phyloP scores from a whole-genome alignment of 768 basidiomycete species.

The Boletus pseudo-olivaceus region DNA sequence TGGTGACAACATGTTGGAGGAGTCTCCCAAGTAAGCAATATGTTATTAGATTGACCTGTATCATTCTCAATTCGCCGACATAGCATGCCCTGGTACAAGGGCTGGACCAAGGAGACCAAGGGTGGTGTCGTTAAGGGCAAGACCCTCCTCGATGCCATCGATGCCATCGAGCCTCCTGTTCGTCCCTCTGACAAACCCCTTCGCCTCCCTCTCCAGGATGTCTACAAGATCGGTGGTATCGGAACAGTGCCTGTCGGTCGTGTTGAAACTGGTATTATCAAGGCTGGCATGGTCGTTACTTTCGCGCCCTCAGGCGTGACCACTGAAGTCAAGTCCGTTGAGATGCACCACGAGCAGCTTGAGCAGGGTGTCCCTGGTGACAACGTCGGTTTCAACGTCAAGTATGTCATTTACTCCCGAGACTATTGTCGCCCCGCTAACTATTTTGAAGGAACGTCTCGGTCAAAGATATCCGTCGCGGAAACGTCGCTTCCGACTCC shows the following conservation, averaged over 20 bases:
- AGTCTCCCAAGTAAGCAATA: slow-evolving; percentile 78
- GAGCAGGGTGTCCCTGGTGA: slow-evolving; percentile 93
- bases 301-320: slow-evolving; percentile 98
- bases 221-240: slow-evolving; percentile 99
- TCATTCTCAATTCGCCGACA: slow-evolving; percentile 16
- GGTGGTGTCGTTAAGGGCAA: slow-evolving; percentile 92
- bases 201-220: slow-evolving; percentile 99
- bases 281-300: slow-evolving; percentile 97
- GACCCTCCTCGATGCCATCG: slow-evolving; percentile 99
- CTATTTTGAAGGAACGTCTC: slow-evolving; percentile 81
- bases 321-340: slow-evolving; percentile 99
- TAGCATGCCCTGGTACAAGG: slow-evolving; percentile 99
- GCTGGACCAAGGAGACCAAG: slow-evolving; percentile 98
- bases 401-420: slow-evolving; percentile 44
- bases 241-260: slow-evolving; percentile 99
- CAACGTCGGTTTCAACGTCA: slow-evolving; percentile 99
- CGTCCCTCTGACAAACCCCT: slow-evolving; percentile 99
- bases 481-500: slow-evolving; percentile 98
- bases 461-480: slow-evolving; percentile 99
- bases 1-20: slow-evolving; percentile 99
- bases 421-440: slow-evolving; percentile 1
- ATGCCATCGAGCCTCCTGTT: slow-evolving; percentile 95
- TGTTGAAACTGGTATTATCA: slow-evolving; percentile 99
- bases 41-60: background rate
- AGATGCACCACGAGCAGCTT: slow-evolving; percentile 99